These are phyloP conservation scores for Tuber calosporum DNA, from an alignment of 495 filamentous ascomycete genomes.

Conservation along the genomic window DNA sequence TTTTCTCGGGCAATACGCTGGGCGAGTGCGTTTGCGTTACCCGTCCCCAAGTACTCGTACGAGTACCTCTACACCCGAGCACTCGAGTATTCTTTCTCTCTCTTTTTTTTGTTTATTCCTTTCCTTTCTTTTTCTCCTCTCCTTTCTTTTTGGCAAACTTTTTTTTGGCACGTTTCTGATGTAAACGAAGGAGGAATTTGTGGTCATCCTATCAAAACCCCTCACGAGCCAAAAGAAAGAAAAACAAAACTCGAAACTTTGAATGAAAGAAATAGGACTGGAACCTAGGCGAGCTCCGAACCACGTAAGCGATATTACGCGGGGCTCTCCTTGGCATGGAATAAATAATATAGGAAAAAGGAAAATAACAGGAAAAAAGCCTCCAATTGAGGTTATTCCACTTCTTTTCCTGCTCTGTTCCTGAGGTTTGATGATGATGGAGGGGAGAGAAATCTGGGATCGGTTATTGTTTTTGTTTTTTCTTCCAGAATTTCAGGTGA, in stretches of 20 bases:
- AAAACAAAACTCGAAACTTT: neutral
- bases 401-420: constrained; percentile 15
- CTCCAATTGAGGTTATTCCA: constrained; percentile 13
- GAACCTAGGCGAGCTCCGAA: constrained; percentile 36
- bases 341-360: neutral
- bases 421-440: constrained; percentile 1
- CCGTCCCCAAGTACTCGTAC: too few relatives aligned
- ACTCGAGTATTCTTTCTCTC: too few relatives aligned
- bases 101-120: neutral
- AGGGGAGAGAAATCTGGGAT: neutral
- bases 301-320: constrained; percentile 40
- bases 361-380: neutral
- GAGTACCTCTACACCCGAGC: too few relatives aligned
- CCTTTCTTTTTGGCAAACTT: constrained; percentile 1
- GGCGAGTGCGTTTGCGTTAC: too few relatives aligned
- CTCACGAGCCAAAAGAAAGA: constrained; percentile 8
- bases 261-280: constrained; percentile 9
- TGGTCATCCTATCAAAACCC: constrained; percentile 20
- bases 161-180: constrained; percentile 37
- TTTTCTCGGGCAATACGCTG: too few relatives aligned
- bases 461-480: neutral
- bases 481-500: constrained; percentile 2
- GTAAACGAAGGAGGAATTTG: constrained; percentile 11
- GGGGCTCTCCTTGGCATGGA: constrained; percentile 17
- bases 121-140: too few relatives aligned